Conservation (phyloP, 1,284 basidiomycete genomes). For the Leccinum griseonigrum region DNA sequence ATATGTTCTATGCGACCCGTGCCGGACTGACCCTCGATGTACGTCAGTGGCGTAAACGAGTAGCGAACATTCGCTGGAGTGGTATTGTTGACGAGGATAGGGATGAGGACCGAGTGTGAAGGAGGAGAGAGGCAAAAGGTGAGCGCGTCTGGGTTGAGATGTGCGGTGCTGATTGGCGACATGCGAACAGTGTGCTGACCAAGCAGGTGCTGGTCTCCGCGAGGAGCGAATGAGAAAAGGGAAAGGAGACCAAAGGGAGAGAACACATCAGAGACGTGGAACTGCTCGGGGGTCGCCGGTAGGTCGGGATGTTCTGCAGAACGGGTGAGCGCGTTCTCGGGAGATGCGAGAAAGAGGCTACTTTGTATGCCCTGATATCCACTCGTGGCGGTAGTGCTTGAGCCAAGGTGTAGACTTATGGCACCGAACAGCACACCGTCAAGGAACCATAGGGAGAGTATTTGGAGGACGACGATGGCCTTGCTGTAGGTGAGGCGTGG, state of each 20-base stretch:
- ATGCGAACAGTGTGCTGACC: slow-evolving; percentile 89
- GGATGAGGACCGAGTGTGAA: slow-evolving; percentile 60
- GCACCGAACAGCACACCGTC: slow-evolving; percentile 75
- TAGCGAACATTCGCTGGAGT: slow-evolving; percentile 74
- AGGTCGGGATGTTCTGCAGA: slow-evolving; percentile 37
- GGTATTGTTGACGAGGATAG: slow-evolving; percentile 90
- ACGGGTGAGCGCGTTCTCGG: slow-evolving; percentile 9
- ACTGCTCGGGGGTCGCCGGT: slow-evolving; percentile 43
- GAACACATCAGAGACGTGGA: slow-evolving; percentile 44
- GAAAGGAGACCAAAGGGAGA: slow-evolving; percentile 48
- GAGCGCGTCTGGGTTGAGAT: slow-evolving; percentile 67
- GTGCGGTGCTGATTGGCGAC: slow-evolving; percentile 86
- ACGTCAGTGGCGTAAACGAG: slow-evolving; percentile 69
- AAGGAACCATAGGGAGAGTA: slow-evolving; percentile 55
- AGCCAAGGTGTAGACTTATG: slow-evolving; percentile 47
- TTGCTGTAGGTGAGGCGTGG: slow-evolving; percentile 72
- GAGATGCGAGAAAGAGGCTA: slow-evolving; percentile 16
- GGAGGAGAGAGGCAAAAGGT: slow-evolving; percentile 70
- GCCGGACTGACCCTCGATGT: slow-evolving; percentile 37
- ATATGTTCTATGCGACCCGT: slow-evolving; percentile 48
- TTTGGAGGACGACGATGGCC: slow-evolving; percentile 57
- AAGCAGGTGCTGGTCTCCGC: slow-evolving; percentile 61
- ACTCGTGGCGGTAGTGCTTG: slow-evolving; percentile 20
- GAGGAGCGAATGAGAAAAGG: slow-evolving; percentile 31
- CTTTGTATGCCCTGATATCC: slow-evolving; percentile 28